These are phyloP conservation scores for Populus tomentosa DNA, from an alignment of 441 rosid species.

Conservation along the genomic window DNA sequence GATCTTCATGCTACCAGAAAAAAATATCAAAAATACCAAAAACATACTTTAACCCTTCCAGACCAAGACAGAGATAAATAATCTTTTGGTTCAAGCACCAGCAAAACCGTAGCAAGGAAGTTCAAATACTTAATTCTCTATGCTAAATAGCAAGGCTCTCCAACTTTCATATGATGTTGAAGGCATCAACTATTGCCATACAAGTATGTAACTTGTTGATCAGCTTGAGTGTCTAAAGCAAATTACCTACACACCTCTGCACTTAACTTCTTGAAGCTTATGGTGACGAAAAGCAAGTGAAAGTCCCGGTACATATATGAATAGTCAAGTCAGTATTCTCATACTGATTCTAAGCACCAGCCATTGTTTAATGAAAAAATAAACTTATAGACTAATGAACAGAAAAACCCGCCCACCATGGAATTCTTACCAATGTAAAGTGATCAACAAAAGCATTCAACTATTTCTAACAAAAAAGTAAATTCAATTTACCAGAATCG, in stretches of 20 bases:
- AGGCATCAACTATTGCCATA: background rate
- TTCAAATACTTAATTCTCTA: background rate
- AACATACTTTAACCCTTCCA: background rate
- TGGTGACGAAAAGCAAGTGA: background rate
- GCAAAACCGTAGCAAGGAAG: background rate
- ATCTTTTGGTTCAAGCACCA: background rate
- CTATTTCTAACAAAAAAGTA: background rate
- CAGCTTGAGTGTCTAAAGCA: background rate
- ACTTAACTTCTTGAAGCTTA: background rate
- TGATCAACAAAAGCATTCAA: conserved; percentile 5
- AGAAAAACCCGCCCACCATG: background rate
- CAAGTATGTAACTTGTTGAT: background rate
- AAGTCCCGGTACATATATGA: background rate
- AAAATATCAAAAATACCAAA: background rate
- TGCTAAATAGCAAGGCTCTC: background rate
- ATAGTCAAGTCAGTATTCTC: background rate
- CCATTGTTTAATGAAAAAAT: background rate
- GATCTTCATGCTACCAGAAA: background rate
- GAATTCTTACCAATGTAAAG: background rate
- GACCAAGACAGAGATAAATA: background rate
- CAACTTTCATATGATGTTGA: background rate
- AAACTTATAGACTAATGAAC: background rate
- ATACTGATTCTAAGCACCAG: background rate
- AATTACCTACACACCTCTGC: background rate
- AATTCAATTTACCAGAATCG: background rate